phyloP scores from a whole-genome alignment of 2,329 filamentous ascomycete species.

The Alternaria metachromatica region DNA sequence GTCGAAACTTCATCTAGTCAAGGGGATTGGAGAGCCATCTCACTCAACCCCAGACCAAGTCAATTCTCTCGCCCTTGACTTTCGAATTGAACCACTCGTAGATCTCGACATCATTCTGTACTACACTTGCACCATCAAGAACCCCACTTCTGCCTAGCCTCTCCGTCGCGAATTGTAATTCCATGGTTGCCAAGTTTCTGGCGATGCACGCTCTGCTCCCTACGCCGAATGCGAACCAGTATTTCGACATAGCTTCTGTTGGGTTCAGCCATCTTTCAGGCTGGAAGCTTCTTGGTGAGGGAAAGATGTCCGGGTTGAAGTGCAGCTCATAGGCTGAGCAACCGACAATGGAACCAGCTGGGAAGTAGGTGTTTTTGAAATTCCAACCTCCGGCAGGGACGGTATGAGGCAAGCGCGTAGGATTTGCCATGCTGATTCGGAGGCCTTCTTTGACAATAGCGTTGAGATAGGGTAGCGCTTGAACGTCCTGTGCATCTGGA shows the following conservation, averaged over 20 bases:
- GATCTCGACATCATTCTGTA: slow-evolving; percentile 56
- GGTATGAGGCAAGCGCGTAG: slow-evolving; percentile 37
- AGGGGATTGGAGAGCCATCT: neutral
- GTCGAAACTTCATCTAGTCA: neutral
- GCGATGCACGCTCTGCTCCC: slow-evolving; percentile 43
- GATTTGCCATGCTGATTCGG: slow-evolving; percentile 53
- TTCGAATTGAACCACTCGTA: slow-evolving; percentile 64
- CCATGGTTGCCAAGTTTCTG: slow-evolving; percentile 38
- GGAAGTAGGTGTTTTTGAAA: slow-evolving; percentile 34
- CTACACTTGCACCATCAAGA: slow-evolving; percentile 52
- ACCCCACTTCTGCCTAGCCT: slow-evolving; percentile 54
- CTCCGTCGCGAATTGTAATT: slow-evolving; percentile 43
- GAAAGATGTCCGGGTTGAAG: slow-evolving; percentile 28
- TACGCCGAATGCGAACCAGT: slow-evolving; percentile 41
- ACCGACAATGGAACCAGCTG: slow-evolving; percentile 33
- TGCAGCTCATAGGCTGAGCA: slow-evolving; percentile 39
- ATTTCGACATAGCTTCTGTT: slow-evolving; percentile 40
- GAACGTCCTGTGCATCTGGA: slow-evolving; percentile 17
- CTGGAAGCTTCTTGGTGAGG: slow-evolving; percentile 21
- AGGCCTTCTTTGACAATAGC: slow-evolving; percentile 56
- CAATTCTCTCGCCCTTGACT: slow-evolving; percentile 59
- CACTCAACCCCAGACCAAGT: slow-evolving; percentile 32
- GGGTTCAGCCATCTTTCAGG: slow-evolving; percentile 45
- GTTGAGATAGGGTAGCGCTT: slow-evolving; percentile 53
- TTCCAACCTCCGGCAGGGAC: slow-evolving; percentile 37